A percentile compares a stretch with the other conserved stretches of the same genome.
Evolutionary conservation across 2,329 filamentous ascomycete species (phyloP).

Genomic region (Volutella citrinella): DNA sequence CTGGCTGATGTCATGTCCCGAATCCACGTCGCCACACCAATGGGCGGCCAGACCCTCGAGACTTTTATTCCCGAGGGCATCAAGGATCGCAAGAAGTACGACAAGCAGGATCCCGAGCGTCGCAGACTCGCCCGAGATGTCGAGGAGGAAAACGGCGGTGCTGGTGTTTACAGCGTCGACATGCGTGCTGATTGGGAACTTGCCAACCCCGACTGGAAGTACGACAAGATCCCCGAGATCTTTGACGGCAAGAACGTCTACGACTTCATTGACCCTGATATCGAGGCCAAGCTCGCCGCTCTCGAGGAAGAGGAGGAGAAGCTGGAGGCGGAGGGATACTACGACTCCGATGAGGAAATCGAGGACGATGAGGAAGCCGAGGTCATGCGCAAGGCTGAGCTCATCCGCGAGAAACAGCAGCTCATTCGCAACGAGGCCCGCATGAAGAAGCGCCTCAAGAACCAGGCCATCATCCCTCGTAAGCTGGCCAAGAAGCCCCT

Average conservation of each 20-base stretch:
- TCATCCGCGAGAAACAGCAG: conserved; percentile 92
- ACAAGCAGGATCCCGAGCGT: conserved; percentile 84
- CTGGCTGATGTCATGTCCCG: conserved; percentile 87
- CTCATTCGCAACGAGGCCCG: conserved; percentile 91
- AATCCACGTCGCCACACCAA: conserved; percentile 95
- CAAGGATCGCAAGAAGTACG: conserved; percentile 81
- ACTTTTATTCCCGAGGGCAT: conserved; percentile 85
- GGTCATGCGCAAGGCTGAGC: conserved; percentile 83
- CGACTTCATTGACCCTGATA: conserved; percentile 96
- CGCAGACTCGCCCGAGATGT: conserved; percentile 78
- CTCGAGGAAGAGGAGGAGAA: conserved; percentile 95
- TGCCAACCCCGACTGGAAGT: conserved; percentile 88
- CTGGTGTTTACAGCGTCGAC: conserved; percentile 94
- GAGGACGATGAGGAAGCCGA: conserved; percentile 89
- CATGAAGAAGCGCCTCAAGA: conserved; percentile 97
- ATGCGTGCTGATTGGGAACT: conserved; percentile 85
- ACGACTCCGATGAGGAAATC: conserved; percentile 78
- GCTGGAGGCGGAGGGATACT: conserved; percentile 87
- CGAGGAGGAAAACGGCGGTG: conserved; percentile 88
- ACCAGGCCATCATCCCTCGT: conserved; percentile 88
- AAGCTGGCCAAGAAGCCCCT: conserved; percentile 77
- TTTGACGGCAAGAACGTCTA: conserved; percentile 96
- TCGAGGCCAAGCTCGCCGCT: conserved; percentile 85
- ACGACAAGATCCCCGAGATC: conserved; percentile 92
- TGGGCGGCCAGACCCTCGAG: conserved; percentile 75